phyloP scores from a whole-genome alignment of 257 asterid species.

The Jaltomata sinuosa region DNA sequence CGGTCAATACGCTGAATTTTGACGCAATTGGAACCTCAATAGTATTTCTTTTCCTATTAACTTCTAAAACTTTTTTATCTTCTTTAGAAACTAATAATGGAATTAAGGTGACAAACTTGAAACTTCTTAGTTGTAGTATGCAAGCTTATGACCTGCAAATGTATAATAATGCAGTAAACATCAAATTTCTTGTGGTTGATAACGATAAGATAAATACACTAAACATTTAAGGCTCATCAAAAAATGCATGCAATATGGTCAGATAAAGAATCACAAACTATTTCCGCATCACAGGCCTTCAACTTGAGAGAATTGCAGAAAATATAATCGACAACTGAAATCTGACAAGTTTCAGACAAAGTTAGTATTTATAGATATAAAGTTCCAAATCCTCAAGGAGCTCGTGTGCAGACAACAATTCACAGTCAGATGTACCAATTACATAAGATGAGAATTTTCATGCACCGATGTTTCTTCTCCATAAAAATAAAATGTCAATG shows the following conservation, averaged over 20 bases:
- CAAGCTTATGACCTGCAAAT: no score
- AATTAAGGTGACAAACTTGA: constrained; percentile 50
- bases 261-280: constrained; percentile 3
- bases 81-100: constrained; percentile 29
- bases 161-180: no score
- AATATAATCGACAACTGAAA: no score
- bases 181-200: no score
- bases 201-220: not conserved
- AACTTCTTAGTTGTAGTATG: constrained; percentile 48
- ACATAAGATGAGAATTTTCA: not conserved
- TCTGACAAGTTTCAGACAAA: no score
- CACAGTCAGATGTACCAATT: not conserved
- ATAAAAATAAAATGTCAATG: not conserved
- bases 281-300: no score
- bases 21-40: constrained; percentile 45
- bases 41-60: constrained; percentile 36
- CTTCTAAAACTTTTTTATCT: constrained; percentile 33
- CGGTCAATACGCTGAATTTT: constrained; percentile 51
- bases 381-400: not conserved
- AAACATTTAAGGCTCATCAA: not conserved
- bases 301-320: no score
- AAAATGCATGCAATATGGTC: not conserved
- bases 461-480: not conserved
- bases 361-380: not conserved
- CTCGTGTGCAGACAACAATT: not conserved